Conservation (phyloP, 176 grass and related monocot species). For the Aegilops longissima region DNA sequence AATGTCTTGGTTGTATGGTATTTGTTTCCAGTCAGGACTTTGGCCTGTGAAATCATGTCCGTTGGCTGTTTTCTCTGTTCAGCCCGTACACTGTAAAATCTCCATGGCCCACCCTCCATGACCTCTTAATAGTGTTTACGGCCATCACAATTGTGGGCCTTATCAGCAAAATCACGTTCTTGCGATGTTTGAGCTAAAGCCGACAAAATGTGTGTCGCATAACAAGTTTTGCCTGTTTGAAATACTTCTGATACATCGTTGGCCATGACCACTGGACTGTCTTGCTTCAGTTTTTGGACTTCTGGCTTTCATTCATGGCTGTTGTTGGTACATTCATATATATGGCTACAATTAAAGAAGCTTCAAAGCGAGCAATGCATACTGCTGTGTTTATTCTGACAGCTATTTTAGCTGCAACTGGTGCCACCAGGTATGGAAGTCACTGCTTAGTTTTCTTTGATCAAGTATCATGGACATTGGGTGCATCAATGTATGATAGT, state of each 20-base stretch:
- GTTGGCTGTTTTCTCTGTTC: not conserved
- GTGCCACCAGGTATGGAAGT: constrained; percentile 74
- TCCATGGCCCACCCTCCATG: not conserved
- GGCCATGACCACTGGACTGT: constrained; percentile 4
- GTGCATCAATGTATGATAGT: constrained; percentile 11
- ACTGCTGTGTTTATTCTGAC: constrained; percentile 86
- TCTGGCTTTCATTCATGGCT: constrained; percentile 99
- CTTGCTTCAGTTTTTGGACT: constrained; percentile 81
- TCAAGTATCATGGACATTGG: constrained; percentile 3
- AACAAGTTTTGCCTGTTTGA: not conserved
- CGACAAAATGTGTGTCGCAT: not conserved
- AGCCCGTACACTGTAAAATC: not conserved
- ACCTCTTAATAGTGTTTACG: not conserved
- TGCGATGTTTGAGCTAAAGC: not conserved
- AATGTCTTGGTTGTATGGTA: constrained; percentile 3
- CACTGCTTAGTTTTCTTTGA: not conserved
- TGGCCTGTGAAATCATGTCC: not conserved
- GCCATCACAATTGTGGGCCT: not conserved
- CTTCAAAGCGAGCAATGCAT: constrained; percentile 89
- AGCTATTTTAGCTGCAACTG: constrained; percentile 80
- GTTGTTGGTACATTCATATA: constrained; percentile 91
- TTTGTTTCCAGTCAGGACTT: constrained; percentile 2
- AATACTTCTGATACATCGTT: constrained; percentile 6
- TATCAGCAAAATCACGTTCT: not conserved
- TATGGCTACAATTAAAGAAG: constrained; percentile 90